Conservation (phyloP, 73 alveolate genomes). For the Paramecium sexaurelia region DNA sequence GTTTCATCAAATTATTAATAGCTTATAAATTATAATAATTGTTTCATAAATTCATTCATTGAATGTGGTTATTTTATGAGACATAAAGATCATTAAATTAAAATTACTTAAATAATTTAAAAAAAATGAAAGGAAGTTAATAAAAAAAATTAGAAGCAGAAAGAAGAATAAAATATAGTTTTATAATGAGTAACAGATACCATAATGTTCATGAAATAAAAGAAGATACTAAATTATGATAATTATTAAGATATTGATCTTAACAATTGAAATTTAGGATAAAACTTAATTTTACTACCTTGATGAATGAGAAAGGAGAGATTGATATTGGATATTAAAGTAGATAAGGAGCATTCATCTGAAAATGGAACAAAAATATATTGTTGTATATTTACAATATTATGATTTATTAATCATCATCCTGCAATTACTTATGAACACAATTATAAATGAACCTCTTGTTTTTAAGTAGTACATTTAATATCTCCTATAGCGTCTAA, state of each 20-base stretch:
- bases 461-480: neutral
- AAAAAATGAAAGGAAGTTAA: no score
- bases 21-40: no score
- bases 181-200: no score
- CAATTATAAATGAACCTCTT: neutral
- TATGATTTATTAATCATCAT: neutral
- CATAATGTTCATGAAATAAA: neutral
- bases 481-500: constrained; percentile 29
- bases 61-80: no score
- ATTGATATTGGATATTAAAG: constrained; percentile 10
- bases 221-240: neutral
- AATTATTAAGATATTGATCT: constrained; percentile 44
- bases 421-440: constrained; percentile 15
- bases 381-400: constrained; percentile 17
- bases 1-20: no score
- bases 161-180: no score
- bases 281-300: neutral
- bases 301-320: neutral
- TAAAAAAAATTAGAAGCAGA: no score
- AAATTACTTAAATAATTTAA: no score
- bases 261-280: neutral
- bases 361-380: neutral
- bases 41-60: no score
- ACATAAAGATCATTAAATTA: no score
- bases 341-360: neutral